A percentile compares a stretch with the other conserved stretches of the same genome.
These are phyloP conservation scores for Microglena sp. DNA, from an alignment of 139 green algal genomes.

Conservation along the genomic window DNA sequence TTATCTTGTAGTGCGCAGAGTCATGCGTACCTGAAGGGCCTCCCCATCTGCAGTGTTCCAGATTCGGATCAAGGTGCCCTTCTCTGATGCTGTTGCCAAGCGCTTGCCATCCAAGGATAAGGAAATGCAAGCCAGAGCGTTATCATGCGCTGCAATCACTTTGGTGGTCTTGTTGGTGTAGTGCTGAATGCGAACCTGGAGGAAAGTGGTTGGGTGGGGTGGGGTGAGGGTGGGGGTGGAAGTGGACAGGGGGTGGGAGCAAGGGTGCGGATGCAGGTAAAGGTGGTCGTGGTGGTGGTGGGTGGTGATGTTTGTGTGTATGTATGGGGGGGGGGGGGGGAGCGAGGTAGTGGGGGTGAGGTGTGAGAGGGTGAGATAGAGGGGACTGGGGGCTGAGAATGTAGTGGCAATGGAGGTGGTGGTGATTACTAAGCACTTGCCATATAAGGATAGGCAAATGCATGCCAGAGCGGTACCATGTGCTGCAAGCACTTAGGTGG, in stretches of 20 bases:
- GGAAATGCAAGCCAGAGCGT: conserved; percentile 56
- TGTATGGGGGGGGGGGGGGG: too few species aligned
- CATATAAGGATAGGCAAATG: conserved; percentile 59
- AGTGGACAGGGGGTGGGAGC: too few species aligned
- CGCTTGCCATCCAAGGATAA: conserved; percentile 65
- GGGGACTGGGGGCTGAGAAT: too few species aligned
- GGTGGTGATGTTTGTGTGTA: too few species aligned
- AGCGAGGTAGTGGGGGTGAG: too few species aligned
- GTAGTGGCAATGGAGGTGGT: too few species aligned
- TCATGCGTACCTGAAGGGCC: conserved; percentile 50
- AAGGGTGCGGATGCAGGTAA: too few species aligned
- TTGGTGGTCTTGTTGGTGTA: conserved; percentile 79
- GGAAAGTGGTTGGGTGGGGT: too few species aligned
- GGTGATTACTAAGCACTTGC: conserved; percentile 82
- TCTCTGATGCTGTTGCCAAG: conserved; percentile 80
- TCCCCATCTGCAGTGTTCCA: conserved; percentile 73
- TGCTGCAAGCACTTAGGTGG: conserved; percentile 81
- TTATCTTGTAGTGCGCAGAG: neutral
- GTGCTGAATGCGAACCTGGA: conserved; percentile 84
- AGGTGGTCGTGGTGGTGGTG: too few species aligned
- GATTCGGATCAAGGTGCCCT: conserved; percentile 81
- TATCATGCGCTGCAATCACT: conserved; percentile 83
- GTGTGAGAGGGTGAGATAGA: too few species aligned
- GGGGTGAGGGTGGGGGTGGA: too few species aligned
- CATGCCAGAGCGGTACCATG: conserved; percentile 68